A percentile compares a stretch with the other conserved stretches of the same genome.
These are phyloP conservation scores for Colletotrichum endophyticum DNA, from an alignment of 2,329 filamentous ascomycete genomes.

Conservation along the genomic window DNA sequence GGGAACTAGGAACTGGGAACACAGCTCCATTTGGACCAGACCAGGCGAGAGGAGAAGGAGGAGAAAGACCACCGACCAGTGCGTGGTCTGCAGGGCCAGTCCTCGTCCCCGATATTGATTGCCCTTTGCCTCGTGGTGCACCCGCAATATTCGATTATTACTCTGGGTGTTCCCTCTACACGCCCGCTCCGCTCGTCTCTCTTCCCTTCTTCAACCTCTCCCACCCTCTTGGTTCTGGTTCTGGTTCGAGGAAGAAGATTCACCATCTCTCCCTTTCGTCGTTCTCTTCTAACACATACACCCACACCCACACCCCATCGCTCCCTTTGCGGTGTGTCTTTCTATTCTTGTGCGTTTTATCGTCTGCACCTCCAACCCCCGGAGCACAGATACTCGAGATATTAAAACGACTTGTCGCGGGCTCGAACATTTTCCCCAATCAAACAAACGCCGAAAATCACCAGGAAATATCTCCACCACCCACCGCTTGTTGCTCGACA, in stretches of 20 bases:
- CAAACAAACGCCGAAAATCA: neutral
- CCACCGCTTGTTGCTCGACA: neutral
- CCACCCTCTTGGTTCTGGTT: neutral
- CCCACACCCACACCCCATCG: neutral
- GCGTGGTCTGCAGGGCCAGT: neutral
- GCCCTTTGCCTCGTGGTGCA: neutral
- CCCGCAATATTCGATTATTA: conserved; percentile 12
- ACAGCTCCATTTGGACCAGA: neutral
- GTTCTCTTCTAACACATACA: neutral
- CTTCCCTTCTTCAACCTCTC: conserved; percentile 1
- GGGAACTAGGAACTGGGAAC: neutral
- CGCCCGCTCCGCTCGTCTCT: neutral
- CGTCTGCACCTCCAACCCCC: neutral
- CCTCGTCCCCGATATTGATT: neutral
- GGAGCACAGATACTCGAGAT: neutral
- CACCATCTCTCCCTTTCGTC: neutral
- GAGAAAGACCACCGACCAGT: neutral
- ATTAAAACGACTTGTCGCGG: conserved; percentile 6
- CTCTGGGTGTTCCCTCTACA: conserved; percentile 6
- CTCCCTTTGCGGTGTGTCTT: conserved; percentile 15
- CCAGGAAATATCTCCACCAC: neutral
- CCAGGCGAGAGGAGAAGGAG: neutral
- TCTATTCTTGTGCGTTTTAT: conserved; percentile 1
- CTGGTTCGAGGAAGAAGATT: conserved; percentile 4
- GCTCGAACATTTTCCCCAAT: conserved; percentile 9